Evolutionary conservation across 441 rosid genomes (phyloP).

Genomic region (Croton setiger): DNA sequence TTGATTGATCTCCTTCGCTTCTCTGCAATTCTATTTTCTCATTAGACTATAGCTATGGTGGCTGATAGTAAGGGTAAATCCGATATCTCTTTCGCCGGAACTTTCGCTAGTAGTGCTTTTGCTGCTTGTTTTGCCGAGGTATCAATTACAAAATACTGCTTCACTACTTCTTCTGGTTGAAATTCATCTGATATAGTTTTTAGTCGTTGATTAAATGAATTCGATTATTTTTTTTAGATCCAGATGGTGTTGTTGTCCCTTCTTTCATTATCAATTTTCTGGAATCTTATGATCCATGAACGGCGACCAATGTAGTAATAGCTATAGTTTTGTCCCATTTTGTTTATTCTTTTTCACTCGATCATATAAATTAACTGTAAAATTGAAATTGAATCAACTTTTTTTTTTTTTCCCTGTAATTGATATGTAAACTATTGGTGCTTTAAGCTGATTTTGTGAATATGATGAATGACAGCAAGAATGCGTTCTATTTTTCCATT

Average conservation of each 20-base stretch:
- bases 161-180: not conserved
- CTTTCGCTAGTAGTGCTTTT: conserved; percentile 83
- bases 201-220: not conserved
- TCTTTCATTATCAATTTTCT: not conserved
- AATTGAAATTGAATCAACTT: not conserved
- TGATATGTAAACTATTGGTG: not conserved
- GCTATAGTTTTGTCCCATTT: not conserved
- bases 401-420: not conserved
- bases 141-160: not conserved
- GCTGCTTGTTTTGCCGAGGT: conserved; percentile 98
- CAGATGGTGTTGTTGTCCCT: too few relatives aligned
- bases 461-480: not conserved
- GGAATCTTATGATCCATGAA: not conserved
- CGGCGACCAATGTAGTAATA: not conserved
- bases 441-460: not conserved
- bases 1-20: not conserved
- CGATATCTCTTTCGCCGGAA: conserved; percentile 79
- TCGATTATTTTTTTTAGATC: not conserved
- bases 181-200: not conserved
- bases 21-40: not conserved
- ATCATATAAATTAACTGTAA: not conserved
- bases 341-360: not conserved
- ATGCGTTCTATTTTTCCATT: not conserved
- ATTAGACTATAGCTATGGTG: conserved; percentile 67
- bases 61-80: conserved; percentile 64